phyloP scores from a whole-genome alignment of 2,329 filamentous ascomycete species.

The Geosmithia morbida region DNA sequence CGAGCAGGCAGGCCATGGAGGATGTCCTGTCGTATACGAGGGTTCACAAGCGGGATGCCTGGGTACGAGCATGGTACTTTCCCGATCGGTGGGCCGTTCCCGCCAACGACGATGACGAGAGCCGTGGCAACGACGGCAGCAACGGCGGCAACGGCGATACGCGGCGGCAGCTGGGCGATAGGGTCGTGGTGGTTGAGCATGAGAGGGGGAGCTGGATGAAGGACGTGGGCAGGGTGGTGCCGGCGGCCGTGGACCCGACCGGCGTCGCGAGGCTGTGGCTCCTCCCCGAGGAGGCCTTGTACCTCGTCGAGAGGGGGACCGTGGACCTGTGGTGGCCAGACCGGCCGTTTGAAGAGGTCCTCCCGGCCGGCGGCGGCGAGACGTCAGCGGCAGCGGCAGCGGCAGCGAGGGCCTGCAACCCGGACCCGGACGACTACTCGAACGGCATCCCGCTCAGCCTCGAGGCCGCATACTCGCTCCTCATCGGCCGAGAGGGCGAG shows the following conservation, averaged over 20 bases:
- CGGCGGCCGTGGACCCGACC: constrained; percentile 37
- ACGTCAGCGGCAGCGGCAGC: constrained; percentile 2
- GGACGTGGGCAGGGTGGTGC: constrained; percentile 55
- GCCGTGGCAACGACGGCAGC: constrained; percentile 8
- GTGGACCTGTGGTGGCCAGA: constrained; percentile 77
- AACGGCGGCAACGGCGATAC: constrained; percentile 12
- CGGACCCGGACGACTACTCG: constrained; percentile 30
- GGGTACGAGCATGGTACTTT: constrained; percentile 60
- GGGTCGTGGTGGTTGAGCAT: constrained; percentile 54
- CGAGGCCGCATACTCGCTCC: constrained; percentile 76
- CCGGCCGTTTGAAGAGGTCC: constrained; percentile 30
- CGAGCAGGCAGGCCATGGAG: constrained; percentile 78
- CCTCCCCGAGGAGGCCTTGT: constrained; percentile 82
- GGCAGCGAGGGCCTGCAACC: constrained; percentile 6
- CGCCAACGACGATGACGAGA: constrained; percentile 10
- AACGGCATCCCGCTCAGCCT: constrained; percentile 73
- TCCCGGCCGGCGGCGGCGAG: constrained; percentile 16
- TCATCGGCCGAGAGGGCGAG: constrained; percentile 57
- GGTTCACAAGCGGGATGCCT: constrained; percentile 53
- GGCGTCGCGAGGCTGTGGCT: constrained; percentile 61
- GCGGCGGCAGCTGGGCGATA: constrained; percentile 19
- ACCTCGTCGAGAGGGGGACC: constrained; percentile 74
- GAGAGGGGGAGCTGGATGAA: constrained; percentile 59
- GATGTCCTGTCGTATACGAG: constrained; percentile 68
- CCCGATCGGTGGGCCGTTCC: constrained; percentile 33